These are phyloP conservation scores for Vicia faba DNA, from an alignment of 306 rosid genomes.

Conservation along the genomic window DNA sequence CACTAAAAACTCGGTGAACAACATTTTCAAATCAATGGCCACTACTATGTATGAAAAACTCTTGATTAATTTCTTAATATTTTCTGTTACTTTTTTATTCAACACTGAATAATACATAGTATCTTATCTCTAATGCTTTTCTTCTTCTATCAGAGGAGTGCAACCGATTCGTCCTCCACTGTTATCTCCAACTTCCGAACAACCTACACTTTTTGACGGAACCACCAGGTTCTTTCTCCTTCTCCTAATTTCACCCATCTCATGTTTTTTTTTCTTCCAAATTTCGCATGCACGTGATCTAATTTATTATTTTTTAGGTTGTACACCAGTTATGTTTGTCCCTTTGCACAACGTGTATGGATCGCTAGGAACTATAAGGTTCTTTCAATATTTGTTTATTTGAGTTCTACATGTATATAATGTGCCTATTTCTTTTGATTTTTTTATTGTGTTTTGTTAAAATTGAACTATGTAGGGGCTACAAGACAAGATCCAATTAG, in stretches of 20 bases:
- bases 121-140: neutral
- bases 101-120: neutral
- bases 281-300: neutral
- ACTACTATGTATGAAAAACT: neutral
- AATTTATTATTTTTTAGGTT: constrained; percentile 41
- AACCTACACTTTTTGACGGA: constrained; percentile 81
- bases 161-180: constrained; percentile 44
- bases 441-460: neutral
- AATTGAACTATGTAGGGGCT: constrained; percentile 59
- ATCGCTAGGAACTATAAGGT: constrained; percentile 84
- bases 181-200: constrained; percentile 58
- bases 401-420: too few species aligned
- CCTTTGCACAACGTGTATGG: constrained; percentile 89
- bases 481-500: constrained; percentile 68
- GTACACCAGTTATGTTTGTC: constrained; percentile 58
- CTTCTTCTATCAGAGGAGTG: constrained; percentile 32
- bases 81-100: neutral
- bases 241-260: neutral
- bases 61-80: neutral
- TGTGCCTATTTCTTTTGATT: neutral
- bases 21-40: neutral
- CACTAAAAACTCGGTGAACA: too few species aligned
- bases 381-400: neutral
- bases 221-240: constrained; percentile 62
- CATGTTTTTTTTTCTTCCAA: too few species aligned